Conservation (phyloP, 1,284 basidiomycete species). For the Flammula alnicola region DNA sequence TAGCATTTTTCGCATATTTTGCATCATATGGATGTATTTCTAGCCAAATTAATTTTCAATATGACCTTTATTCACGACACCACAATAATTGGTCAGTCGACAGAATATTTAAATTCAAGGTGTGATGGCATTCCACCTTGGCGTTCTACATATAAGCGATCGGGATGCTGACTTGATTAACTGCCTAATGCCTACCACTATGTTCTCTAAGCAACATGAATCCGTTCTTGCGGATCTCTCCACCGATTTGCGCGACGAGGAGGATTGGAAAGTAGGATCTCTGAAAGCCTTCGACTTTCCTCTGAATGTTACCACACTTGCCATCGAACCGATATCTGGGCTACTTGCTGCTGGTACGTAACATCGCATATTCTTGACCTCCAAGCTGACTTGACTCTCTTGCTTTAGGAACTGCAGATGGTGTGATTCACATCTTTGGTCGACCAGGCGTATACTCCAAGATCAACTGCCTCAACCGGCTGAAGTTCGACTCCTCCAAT, state of each 20-base stretch:
- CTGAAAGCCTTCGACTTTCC: conserved; percentile 55
- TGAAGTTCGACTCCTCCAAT: conserved; percentile 65
- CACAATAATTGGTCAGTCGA: no score
- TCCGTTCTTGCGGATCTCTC: conserved; percentile 54
- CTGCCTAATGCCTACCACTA: conserved; percentile 28
- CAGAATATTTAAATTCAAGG: background rate
- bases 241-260: conserved; percentile 53
- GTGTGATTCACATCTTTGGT: conserved; percentile 68
- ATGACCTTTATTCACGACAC: no score
- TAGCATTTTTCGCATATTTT: conserved; percentile 23
- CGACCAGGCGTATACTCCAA: conserved; percentile 62
- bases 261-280: conserved; percentile 59
- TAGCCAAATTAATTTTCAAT: conserved; percentile 11
- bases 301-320: conserved; percentile 62
- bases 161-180: no score
- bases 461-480: conserved; percentile 55
- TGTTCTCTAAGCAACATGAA: conserved; percentile 45
- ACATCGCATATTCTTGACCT: conserved; percentile 3
- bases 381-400: conserved; percentile 2
- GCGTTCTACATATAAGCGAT: no score
- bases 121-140: background rate
- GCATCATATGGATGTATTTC: conserved; percentile 26
- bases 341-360: conserved; percentile 71
- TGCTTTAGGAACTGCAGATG: conserved; percentile 59
- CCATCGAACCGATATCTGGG: conserved; percentile 74